These are phyloP conservation scores for Diplosphaera chodatii DNA, from an alignment of 139 green algal species.

Conservation along the genomic window DNA sequence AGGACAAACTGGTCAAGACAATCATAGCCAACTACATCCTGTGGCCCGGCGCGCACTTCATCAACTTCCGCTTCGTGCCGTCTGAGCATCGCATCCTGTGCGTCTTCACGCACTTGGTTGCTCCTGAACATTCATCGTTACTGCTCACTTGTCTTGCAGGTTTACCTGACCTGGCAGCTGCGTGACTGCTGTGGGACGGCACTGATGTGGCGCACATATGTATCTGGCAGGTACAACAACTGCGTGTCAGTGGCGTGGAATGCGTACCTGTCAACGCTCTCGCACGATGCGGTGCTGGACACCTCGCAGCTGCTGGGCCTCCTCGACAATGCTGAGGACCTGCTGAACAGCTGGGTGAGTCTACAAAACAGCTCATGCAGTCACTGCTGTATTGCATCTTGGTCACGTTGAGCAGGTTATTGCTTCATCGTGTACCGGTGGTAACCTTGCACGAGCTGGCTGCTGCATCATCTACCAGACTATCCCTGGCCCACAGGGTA, in stretches of 20 bases:
- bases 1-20: conserved; percentile 45
- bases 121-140: no score
- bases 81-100: conserved; percentile 61
- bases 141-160: no score
- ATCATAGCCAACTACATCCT: conserved; percentile 63
- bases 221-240: conserved; percentile 63
- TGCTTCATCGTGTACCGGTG: no score
- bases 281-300: conserved; percentile 13
- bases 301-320: conserved; percentile 8
- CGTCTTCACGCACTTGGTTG: no score
- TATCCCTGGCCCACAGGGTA: no score
- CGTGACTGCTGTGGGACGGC: no score
- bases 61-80: conserved; percentile 79
- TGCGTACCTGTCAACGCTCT: conserved; percentile 16
- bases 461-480: no score
- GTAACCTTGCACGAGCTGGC: no score
- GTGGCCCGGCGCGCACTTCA: conserved; percentile 64
- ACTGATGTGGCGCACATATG: no score
- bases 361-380: no score
- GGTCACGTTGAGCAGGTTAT: no score
- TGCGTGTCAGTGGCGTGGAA: conserved; percentile 11
- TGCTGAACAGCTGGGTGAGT: conserved; percentile 4
- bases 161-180: conserved; percentile 24
- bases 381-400: no score
- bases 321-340: conserved; percentile 10